Evolutionary conservation across 2,329 filamentous ascomycete species (phyloP).

Genomic region (Pseudogymnoascus pannorum): DNA sequence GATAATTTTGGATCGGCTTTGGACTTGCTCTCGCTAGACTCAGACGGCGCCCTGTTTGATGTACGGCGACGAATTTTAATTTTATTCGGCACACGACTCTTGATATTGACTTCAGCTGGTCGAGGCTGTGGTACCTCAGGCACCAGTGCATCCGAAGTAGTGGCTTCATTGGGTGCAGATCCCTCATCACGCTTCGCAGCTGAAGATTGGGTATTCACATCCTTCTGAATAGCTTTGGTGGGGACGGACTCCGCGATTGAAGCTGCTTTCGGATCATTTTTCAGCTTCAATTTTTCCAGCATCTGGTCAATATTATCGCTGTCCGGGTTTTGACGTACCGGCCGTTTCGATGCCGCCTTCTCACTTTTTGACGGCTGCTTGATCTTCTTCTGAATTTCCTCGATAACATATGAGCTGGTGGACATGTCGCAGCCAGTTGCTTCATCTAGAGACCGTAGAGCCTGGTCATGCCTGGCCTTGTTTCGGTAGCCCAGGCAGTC

Average conservation of each 20-base stretch:
- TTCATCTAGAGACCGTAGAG: constrained; percentile 23
- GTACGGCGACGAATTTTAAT: constrained; percentile 24
- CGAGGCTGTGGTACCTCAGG: not conserved
- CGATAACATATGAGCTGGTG: constrained; percentile 23
- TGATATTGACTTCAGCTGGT: not conserved
- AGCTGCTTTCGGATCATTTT: constrained; percentile 11
- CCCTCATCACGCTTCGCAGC: not conserved
- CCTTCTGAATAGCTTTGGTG: not conserved
- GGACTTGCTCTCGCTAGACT: constrained; percentile 10
- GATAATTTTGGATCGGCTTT: constrained; percentile 10
- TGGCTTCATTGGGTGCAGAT: not conserved
- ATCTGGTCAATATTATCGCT: constrained; percentile 19
- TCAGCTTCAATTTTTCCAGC: constrained; percentile 25
- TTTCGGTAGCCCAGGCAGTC: constrained; percentile 82
- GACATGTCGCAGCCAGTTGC: constrained; percentile 28
- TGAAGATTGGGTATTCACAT: not conserved
- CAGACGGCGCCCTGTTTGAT: constrained; percentile 8
- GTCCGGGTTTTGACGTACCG: constrained; percentile 1
- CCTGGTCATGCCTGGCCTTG: constrained; percentile 52
- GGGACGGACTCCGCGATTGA: not conserved
- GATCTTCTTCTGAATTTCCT: constrained; percentile 17
- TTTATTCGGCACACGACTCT: constrained; percentile 15
- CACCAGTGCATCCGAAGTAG: not conserved
- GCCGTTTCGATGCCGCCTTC: constrained; percentile 13
- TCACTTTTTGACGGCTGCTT: not conserved